Conservation (phyloP, 2,329 filamentous ascomycete species). For the Cordyceps fumosorosea region DNA sequence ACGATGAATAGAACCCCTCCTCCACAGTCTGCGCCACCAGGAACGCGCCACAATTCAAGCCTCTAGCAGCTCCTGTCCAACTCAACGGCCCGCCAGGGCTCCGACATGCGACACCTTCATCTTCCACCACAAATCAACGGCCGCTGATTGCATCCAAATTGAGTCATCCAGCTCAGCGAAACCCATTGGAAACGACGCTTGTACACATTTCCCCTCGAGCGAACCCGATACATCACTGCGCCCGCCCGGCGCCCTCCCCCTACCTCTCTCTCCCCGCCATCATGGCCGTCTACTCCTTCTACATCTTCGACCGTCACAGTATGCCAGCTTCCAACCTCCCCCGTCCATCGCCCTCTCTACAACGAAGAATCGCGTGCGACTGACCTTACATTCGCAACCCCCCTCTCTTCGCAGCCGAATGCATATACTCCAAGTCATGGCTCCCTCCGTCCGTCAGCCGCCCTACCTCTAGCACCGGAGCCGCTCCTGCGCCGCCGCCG, state of each 20-base stretch:
- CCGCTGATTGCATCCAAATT: background rate
- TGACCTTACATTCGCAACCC: background rate
- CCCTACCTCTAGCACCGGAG: conserved; percentile 18
- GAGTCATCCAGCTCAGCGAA: background rate
- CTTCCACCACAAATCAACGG: background rate
- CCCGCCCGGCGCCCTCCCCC: background rate
- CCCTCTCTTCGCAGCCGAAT: conserved; percentile 62
- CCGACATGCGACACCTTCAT: background rate
- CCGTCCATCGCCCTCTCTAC: background rate
- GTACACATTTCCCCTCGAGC: background rate
- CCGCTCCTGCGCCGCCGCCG: conserved; percentile 12
- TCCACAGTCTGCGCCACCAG: background rate
- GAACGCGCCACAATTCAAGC: background rate
- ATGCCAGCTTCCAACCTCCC: conserved; percentile 26
- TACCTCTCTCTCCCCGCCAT: conserved; percentile 20
- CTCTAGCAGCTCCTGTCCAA: background rate
- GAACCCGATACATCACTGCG: background rate
- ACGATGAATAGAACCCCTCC: too few relatives aligned
- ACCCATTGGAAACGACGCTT: background rate
- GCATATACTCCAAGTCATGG: conserved; percentile 93
- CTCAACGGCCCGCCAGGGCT: background rate
- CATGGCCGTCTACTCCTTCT: conserved; percentile 96
- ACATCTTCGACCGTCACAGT: conserved; percentile 99
- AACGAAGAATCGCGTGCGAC: background rate
- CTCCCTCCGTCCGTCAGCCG: conserved; percentile 46